Base-by-base conservation (phyloP, 2,329 filamentous ascomycete genomes). In the Eutypella sp. region DNA sequence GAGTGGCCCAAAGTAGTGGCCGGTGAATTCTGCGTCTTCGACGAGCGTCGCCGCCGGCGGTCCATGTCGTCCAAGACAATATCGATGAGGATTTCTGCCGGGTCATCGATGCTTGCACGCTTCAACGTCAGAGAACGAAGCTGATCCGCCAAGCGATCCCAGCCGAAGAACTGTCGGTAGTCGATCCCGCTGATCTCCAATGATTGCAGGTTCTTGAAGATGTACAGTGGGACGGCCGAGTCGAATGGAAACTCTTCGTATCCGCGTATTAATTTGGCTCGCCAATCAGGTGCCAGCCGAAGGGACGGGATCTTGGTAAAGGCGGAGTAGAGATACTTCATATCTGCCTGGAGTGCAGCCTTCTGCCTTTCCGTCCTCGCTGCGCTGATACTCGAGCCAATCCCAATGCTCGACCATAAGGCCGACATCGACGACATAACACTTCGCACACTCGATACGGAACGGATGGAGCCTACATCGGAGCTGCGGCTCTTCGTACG, bases 211-310 rank as follows among this genome's bases (percentile, higher is more conserved):
- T 97, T 99, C 71, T 99, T 97, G 79, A 99, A 97, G 8, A 88
- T 87, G 65, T 95, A 86, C n/a, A 99, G 75, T 18, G 93, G 93
- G 24, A 99, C 93, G 18, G 93, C 93, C 20, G 89, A 96, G 67
- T 99, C 93, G 66, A 97, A 96, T 3, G 93, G 93, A 56, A 97
- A 99, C 67, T 96, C 92, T 67, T 99, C 93, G 63, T 93, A 97
- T 23, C 92, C 92, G 55, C 85, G 81, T 56, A 99, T 96, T 50
- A 96, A 74, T 44, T 87, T 84, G 41, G 92, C 91, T 55, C 89
- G 87, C 73, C 90, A 91, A 67, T 99, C 93, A n/a, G 91, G 91
- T 23, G 91, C 84, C 45, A 99, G 75, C 53, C 86, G 84, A 52
- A 99, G 74, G 61, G 89, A 96, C 0, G 93, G 93, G 37, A 99